Percentiles rank a stretch among this genome's conserved stretches.
Evolutionary conservation across 1,284 basidiomycete species (phyloP).

Genomic region (Malassezia nana): DNA sequence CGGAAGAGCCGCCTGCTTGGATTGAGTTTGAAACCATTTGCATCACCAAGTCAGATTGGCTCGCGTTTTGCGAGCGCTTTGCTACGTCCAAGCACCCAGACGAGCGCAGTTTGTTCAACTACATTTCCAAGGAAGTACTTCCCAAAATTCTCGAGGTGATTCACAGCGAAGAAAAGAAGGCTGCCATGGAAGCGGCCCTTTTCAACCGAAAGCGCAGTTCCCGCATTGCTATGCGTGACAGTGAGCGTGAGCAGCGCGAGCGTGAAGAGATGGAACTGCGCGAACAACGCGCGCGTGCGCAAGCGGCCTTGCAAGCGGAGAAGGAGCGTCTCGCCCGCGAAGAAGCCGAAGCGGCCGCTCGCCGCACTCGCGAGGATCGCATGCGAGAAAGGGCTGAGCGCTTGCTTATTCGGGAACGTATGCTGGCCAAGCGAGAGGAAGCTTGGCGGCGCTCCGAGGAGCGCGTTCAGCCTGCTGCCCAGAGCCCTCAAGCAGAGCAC

Average conservation of each 20-base stretch:
- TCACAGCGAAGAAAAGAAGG: conserved; percentile 50
- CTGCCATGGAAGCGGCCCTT: conserved; percentile 59
- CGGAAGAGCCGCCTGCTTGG: conserved; percentile 43
- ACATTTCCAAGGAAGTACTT: conserved; percentile 59
- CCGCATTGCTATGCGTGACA: conserved; percentile 59
- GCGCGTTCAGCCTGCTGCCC: too few species aligned
- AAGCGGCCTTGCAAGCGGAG: conserved; percentile 52
- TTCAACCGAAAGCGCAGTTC: conserved; percentile 71
- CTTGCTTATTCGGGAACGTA: conserved; percentile 45
- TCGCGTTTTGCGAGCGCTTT: conserved; percentile 62
- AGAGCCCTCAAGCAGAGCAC: too few species aligned
- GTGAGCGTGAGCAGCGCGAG: conserved; percentile 55
- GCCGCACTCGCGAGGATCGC: conserved; percentile 49
- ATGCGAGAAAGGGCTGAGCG: conserved; percentile 50
- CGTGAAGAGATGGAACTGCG: conserved; percentile 49
- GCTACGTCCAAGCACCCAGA: conserved; percentile 64
- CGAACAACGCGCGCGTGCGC: conserved; percentile 49
- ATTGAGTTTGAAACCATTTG: conserved; percentile 54
- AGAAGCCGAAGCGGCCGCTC: conserved; percentile 50
- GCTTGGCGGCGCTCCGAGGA: background rate
- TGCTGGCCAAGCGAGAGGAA: conserved; percentile 28
- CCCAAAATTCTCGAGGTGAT: conserved; percentile 56
- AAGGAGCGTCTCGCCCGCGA: conserved; percentile 55
- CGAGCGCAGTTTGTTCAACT: conserved; percentile 66
- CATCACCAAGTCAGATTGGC: conserved; percentile 58